Percentiles rank a stretch among this genome's conserved stretches.
Evolutionary conservation across 805 yeast genomes (phyloP).

Genomic region (Yamadazyma takamatsuzukensis): DNA sequence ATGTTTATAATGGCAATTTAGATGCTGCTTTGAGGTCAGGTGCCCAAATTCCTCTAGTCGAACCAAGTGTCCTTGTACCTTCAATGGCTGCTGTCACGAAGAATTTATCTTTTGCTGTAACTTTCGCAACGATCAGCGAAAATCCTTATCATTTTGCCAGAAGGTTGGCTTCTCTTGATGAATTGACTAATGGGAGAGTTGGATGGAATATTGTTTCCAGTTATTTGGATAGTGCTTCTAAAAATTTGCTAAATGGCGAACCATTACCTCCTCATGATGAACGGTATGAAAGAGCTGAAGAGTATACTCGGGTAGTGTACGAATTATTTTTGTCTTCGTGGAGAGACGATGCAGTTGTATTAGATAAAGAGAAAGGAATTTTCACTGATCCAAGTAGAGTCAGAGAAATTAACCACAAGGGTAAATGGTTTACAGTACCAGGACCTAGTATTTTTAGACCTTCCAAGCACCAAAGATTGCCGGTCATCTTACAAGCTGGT

Average conservation of each 20-base stretch:
- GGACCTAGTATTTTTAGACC: constrained; percentile 43
- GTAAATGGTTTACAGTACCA: constrained; percentile 39
- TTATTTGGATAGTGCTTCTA: constrained; percentile 39
- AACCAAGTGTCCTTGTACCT: constrained; percentile 32
- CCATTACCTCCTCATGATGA: constrained; percentile 37
- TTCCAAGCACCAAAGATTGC: constrained; percentile 37
- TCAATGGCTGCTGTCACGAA: constrained; percentile 46
- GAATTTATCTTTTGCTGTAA: constrained; percentile 38
- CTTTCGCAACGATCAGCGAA: constrained; percentile 41
- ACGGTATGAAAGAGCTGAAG: constrained; percentile 40
- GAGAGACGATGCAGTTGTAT: constrained; percentile 40
- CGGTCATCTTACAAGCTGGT: constrained; percentile 45
- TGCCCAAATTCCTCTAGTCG: constrained; percentile 35
- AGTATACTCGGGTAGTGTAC: constrained; percentile 37
- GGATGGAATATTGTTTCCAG: constrained; percentile 48
- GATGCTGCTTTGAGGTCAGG: constrained; percentile 32
- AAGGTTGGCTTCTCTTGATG: constrained; percentile 43
- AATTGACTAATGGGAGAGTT: constrained; percentile 40
- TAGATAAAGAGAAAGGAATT: constrained; percentile 24
- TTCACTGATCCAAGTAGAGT: constrained; percentile 37
- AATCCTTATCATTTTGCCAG: constrained; percentile 41
- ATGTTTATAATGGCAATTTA: constrained; percentile 39
- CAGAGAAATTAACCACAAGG: constrained; percentile 39
- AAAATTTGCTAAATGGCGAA: constrained; percentile 34
- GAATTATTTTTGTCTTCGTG: constrained; percentile 40